phyloP scores from a whole-genome alignment of 306 rosid species.

The Sicyos edulis region DNA sequence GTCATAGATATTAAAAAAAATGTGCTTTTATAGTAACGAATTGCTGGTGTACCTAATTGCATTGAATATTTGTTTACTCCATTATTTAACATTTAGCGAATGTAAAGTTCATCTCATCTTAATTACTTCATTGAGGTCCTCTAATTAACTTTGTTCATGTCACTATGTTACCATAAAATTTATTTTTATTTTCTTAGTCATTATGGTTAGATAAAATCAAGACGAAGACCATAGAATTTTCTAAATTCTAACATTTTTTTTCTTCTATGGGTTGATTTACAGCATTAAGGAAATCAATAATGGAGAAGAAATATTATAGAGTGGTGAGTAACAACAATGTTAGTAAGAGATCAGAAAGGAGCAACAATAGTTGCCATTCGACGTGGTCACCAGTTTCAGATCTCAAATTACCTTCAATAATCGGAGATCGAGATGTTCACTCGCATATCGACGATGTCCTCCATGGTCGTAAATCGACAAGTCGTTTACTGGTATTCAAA shows the following conservation, averaged over 20 bases:
- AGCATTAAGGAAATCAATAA: background rate
- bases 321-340: constrained; percentile 4
- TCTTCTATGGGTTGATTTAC: background rate
- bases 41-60: too few relatives aligned
- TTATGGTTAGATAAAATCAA: too few relatives aligned
- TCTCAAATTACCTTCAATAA: background rate
- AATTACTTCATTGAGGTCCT: background rate
- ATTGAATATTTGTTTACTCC: too few relatives aligned
- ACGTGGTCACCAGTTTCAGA: constrained; percentile 18
- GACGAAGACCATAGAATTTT: background rate
- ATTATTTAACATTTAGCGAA: background rate
- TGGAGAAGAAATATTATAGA: constrained; percentile 13
- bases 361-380: background rate
- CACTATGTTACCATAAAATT: too few relatives aligned
- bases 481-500: constrained; percentile 12
- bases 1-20: too few relatives aligned
- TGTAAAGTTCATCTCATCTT: background rate
- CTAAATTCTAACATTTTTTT: background rate
- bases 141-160: too few relatives aligned
- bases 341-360: constrained; percentile 2
- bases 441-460: background rate
- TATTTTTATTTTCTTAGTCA: too few relatives aligned
- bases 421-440: constrained; percentile 5
- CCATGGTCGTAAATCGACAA: background rate
- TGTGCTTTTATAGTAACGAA: too few relatives aligned